phyloP scores from a whole-genome alignment of 1,284 basidiomycete species.

The Exobasidium rhododendri region DNA sequence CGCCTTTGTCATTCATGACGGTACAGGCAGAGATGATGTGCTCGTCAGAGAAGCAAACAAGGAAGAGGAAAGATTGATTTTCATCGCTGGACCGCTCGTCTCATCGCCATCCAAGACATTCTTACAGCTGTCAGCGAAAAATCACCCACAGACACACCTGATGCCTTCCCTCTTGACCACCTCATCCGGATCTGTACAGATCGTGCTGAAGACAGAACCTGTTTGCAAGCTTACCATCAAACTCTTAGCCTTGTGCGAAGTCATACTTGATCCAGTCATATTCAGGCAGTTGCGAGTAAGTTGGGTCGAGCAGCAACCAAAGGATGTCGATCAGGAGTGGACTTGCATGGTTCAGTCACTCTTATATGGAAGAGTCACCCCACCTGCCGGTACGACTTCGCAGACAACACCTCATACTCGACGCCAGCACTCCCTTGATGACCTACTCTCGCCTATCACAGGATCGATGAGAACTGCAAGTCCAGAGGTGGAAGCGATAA shows the following conservation, averaged over 20 bases:
- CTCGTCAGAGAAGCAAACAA: neutral
- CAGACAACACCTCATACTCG: no score
- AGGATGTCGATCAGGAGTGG: neutral
- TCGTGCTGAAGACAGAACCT: neutral
- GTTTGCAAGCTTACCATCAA: neutral
- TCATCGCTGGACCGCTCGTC: neutral
- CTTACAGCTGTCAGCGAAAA: no score
- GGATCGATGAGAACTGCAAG: no score
- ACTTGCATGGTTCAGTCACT: neutral
- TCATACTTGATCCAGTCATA: neutral
- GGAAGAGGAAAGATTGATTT: neutral
- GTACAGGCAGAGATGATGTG: constrained; percentile 17
- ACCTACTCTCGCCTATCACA: no score
- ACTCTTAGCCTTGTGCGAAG: neutral
- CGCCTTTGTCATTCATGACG: constrained; percentile 29
- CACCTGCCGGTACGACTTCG: no score
- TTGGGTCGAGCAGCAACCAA: neutral
- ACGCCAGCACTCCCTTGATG: no score
- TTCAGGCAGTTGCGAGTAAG: neutral
- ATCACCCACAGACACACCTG: no score
- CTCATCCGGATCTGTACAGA: neutral
- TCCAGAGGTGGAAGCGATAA: no score
- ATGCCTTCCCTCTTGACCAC: no score
- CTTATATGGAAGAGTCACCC: no score
- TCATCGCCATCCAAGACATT: no score